Base-by-base conservation (phyloP, 129 eudicot species). In the Flaveria ramosissima region DNA sequence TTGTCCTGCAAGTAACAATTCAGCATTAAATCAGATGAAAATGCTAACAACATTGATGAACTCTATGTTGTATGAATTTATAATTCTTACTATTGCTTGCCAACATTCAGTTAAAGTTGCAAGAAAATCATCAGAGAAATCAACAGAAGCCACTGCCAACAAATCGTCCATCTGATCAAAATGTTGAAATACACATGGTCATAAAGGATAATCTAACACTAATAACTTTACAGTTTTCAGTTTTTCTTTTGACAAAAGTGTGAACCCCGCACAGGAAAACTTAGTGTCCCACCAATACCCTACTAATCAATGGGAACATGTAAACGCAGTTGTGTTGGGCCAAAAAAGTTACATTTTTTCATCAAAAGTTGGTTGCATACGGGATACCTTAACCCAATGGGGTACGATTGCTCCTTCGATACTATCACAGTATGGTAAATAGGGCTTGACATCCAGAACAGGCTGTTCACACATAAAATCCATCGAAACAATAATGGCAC, bases 341-440 rank as follows among this genome's bases (percentile, higher is more conserved):
- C 7, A 36, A 36, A 36, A n/a, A 36, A 5, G 39, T 4, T 32
- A 32, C 39, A 32, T 32, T 5, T 36, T 36, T 36, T 36, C 7
- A 36, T 5, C 41, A 36, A 1, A 36, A 10, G 13, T 8, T 11
- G 50, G 50, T n/a, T 27, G 46, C 30, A 63, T 9, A 46, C 14
- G 36, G 60, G 30, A 72, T 90, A 88, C 97, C 98, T 89, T 88
- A 17, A 94, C 96, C 98, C 98, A 94, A 60, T 84, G 81, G n/a
- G 98, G 98, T 19, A 94, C 93, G 27, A 64, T 41, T 64, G 98
- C 96, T 84, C 77, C 96, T 63, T 83, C 70, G 60, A 94, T 84
- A 80, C 84, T 89, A 83, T 94, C 98, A 87, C 97, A 87, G 46
- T 94, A 91, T 14, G 98, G 93, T 73, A 94, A 83, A 86, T 91